Conservation (phyloP, 164 flowering plant species). For the Liquidambar formosana region DNA sequence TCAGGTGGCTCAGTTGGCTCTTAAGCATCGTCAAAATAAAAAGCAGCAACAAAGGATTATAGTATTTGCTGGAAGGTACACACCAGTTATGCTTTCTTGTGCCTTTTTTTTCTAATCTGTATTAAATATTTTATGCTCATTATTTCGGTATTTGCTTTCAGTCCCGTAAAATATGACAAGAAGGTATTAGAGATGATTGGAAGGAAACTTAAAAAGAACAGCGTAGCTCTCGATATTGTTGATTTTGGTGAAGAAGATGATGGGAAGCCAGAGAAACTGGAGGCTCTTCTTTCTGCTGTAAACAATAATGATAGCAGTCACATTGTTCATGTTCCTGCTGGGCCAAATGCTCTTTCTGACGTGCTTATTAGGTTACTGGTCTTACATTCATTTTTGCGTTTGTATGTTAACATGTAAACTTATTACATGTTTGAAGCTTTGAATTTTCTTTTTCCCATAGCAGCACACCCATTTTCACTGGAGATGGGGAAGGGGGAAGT, state of each 20-base stretch:
- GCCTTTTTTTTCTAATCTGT: not conserved
- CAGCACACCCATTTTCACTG: slow-evolving; percentile 92
- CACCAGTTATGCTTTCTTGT: not conserved
- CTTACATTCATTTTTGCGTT: not conserved
- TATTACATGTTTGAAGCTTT: slow-evolving; percentile 2
- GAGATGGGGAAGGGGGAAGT: slow-evolving; percentile 95
- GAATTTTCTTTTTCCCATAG: slow-evolving; percentile 10
- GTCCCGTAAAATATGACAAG: slow-evolving; percentile 88
- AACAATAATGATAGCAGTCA: slow-evolving; percentile 91
- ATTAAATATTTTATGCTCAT: not conserved
- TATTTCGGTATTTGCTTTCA: slow-evolving; percentile 21
- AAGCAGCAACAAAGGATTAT: slow-evolving; percentile 94
- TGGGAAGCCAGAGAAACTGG: slow-evolving; percentile 84
- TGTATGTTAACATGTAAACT: not conserved
- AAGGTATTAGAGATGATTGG: slow-evolving; percentile 87
- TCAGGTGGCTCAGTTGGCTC: slow-evolving; percentile 93
- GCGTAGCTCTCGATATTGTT: slow-evolving; percentile 91
- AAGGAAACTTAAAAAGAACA: slow-evolving; percentile 85
- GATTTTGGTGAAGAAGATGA: slow-evolving; percentile 94
- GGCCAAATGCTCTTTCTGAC: slow-evolving; percentile 85
- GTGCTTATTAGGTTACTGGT: slow-evolving; percentile 73
- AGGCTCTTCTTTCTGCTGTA: slow-evolving; percentile 81
- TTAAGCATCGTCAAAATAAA: slow-evolving; percentile 95
- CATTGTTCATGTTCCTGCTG: slow-evolving; percentile 87
- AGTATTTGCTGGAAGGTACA: slow-evolving; percentile 96